Conservation (phyloP, 2,329 filamentous ascomycete species). For the Alternaria consortialis region DNA sequence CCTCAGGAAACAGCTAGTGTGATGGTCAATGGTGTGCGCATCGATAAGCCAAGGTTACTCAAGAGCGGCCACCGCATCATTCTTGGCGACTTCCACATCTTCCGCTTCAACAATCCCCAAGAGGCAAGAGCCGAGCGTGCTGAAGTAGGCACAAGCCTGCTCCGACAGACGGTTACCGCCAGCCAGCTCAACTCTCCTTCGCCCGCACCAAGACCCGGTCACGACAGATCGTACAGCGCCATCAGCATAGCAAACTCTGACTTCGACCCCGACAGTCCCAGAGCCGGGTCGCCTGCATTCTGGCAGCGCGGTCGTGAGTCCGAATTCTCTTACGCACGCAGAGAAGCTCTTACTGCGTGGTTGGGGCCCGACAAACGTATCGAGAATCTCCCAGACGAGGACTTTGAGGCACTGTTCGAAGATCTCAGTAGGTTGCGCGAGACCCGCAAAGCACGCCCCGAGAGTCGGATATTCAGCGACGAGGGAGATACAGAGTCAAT, state of each 20-base stretch:
- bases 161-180: constrained; percentile 80
- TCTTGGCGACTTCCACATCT: constrained; percentile 97
- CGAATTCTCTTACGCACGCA: constrained; percentile 92
- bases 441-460: constrained; percentile 74
- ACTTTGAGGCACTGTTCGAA: constrained; percentile 91
- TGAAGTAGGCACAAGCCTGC: constrained; percentile 76
- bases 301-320: constrained; percentile 76
- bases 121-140: constrained; percentile 93
- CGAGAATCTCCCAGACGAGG: constrained; percentile 87
- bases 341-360: constrained; percentile 91
- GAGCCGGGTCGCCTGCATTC: constrained; percentile 81
- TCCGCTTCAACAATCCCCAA: constrained; percentile 96
- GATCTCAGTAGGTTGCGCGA: constrained; percentile 90
- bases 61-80: constrained; percentile 95
- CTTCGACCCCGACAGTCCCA: constrained; percentile 72
- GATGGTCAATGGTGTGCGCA: constrained; percentile 95
- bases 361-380: constrained; percentile 93
- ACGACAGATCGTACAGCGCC: constrained; percentile 72
- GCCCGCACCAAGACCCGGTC: constrained; percentile 69
- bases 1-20: constrained; percentile 92
- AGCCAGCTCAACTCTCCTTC: constrained; percentile 72
- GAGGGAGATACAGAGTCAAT: constrained; percentile 86
- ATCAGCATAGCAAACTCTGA: constrained; percentile 83
- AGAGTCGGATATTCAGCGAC: constrained; percentile 66
- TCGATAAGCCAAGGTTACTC: constrained; percentile 84